phyloP scores from a whole-genome alignment of 176 grass and related monocot genomes.

The Melocanna baccifera region DNA sequence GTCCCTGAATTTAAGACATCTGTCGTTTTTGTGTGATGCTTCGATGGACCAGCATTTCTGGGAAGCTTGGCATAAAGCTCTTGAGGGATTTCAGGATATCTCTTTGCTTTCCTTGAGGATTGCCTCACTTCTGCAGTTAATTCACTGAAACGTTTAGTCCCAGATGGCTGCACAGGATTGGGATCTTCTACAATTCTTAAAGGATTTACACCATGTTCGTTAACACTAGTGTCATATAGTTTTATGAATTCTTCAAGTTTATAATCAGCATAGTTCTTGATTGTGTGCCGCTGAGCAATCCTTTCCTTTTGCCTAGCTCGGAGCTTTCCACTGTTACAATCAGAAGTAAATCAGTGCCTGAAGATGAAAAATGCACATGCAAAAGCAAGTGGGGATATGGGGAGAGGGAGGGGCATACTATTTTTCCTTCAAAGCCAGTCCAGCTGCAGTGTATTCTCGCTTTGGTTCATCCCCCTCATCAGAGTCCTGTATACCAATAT shows the following conservation, averaged over 20 bases:
- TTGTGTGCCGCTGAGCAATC: constrained; percentile 60
- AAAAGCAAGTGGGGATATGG: constrained; percentile 15
- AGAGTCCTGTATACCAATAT: constrained; percentile 65
- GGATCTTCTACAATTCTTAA: constrained; percentile 42
- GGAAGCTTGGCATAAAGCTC: constrained; percentile 52
- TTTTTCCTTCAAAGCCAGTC: constrained; percentile 90
- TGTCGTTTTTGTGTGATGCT: constrained; percentile 42
- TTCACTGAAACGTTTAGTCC: constrained; percentile 47
- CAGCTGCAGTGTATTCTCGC: constrained; percentile 78
- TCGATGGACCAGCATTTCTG: constrained; percentile 37
- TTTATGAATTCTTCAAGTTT: constrained; percentile 45
- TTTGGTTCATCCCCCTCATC: constrained; percentile 73
- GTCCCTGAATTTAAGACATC: constrained; percentile 52
- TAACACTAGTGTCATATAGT: constrained; percentile 36
- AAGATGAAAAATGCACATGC: constrained; percentile 21
- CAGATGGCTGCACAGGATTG: constrained; percentile 36
- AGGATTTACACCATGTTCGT: constrained; percentile 45
- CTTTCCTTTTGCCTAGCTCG: constrained; percentile 89
- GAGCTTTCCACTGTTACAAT: constrained; percentile 75
- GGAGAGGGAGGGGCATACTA: constrained; percentile 54
- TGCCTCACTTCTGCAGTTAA: constrained; percentile 48
- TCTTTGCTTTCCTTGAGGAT: constrained; percentile 53
- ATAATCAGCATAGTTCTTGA: constrained; percentile 37
- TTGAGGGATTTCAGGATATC: constrained; percentile 52
- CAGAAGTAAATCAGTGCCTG: constrained; percentile 37